These are phyloP conservation scores for Bondarzewia mesenterica DNA, from an alignment of 1,284 basidiomycete species.

Conservation along the genomic window DNA sequence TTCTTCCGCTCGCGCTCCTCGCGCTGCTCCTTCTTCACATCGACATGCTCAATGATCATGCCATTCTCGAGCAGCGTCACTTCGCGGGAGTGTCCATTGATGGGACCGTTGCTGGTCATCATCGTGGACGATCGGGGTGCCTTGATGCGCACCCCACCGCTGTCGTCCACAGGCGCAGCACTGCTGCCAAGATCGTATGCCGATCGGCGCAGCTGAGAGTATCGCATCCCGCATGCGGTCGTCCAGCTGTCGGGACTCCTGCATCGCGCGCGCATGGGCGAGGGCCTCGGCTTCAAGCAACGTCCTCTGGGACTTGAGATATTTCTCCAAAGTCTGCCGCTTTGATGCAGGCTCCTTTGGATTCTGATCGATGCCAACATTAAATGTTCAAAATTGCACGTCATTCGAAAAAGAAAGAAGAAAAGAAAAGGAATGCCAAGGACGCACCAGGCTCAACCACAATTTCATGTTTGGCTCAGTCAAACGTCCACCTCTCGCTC, in stretches of 20 bases:
- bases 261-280: constrained; percentile 66
- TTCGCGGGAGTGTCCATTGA: constrained; percentile 52
- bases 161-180: constrained; percentile 41
- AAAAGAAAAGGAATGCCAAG: constrained; percentile 4
- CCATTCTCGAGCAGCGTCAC: constrained; percentile 78
- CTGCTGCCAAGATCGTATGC: constrained; percentile 55
- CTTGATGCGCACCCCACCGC: constrained; percentile 58
- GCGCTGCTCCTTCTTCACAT: constrained; percentile 73
- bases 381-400: too few species aligned
- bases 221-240: constrained; percentile 69
- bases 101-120: constrained; percentile 23
- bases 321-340: constrained; percentile 61
- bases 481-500: constrained; percentile 59
- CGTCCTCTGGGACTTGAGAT: constrained; percentile 63
- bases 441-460: constrained; percentile 78
- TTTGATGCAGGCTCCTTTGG: constrained; percentile 73
- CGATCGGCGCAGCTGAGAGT: constrained; percentile 68
- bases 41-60: constrained; percentile 79
- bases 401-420: constrained; percentile 4
- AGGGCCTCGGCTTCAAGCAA: constrained; percentile 69
- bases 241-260: constrained; percentile 68
- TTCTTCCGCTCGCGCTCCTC: constrained; percentile 59
- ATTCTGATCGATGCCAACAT: too few species aligned
- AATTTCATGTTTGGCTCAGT: constrained; percentile 79
- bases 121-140: constrained; percentile 39